A percentile compares a stretch with the other conserved stretches of the same genome.
Conservation (phyloP, 2,329 filamentous ascomycete genomes). For the Sporothrix mexicana region DNA sequence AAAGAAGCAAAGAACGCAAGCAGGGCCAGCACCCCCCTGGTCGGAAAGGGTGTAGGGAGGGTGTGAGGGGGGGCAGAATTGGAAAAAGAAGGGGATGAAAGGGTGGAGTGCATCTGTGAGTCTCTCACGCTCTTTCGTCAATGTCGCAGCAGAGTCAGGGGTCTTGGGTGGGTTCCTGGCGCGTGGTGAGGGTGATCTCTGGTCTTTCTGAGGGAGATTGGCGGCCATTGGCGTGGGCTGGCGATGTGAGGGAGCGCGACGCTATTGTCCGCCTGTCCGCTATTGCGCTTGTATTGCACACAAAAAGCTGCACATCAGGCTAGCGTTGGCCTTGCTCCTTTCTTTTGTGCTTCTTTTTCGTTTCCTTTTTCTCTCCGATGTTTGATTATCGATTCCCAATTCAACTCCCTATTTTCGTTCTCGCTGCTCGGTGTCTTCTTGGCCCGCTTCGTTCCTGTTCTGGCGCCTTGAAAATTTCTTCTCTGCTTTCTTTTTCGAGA, state of each 20-base stretch:
- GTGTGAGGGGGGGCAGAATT: background rate
- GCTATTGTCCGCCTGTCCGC: no score
- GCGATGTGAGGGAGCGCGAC: background rate
- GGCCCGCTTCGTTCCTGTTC: background rate
- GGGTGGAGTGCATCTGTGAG: conserved; percentile 22
- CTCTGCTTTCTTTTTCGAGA: conserved; percentile 13
- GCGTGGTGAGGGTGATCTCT: conserved; percentile 12
- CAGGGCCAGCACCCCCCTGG: conserved; percentile 13
- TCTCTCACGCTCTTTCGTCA: background rate
- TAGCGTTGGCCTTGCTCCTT: conserved; percentile 18
- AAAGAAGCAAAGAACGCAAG: background rate
- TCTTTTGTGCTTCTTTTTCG: background rate
- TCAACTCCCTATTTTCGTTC: conserved; percentile 5
- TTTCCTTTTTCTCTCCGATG: background rate
- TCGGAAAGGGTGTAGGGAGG: conserved; percentile 11
- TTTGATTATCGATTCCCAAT: no score
- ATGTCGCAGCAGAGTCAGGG: conserved; percentile 27
- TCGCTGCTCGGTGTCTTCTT: background rate
- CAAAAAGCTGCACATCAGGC: conserved; percentile 14
- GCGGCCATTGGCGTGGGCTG: background rate
- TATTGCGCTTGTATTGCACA: no score
- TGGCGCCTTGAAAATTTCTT: conserved; percentile 12
- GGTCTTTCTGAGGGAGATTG: conserved; percentile 20
- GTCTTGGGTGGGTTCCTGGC: conserved; percentile 4
- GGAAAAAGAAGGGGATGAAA: background rate